Base-by-base conservation (phyloP, 73 alveolate genomes). In the Paramecium caudatum region DNA sequence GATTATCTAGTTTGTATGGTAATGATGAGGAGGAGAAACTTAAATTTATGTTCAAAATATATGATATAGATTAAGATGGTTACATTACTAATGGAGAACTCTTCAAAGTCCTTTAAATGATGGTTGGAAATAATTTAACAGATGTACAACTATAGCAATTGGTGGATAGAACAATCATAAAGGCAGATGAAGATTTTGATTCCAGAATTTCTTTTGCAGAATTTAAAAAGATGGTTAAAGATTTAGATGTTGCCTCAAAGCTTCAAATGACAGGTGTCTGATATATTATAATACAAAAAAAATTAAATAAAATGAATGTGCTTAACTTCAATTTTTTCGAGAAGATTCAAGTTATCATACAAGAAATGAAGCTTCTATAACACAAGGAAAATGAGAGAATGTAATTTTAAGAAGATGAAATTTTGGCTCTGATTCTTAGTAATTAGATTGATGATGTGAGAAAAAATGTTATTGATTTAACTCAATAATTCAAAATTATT, bases 41-140 rank as follows among this genome's bases (percentile, higher is more conserved):
- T 82, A 90, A 96, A 62, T 96, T 97, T 80, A 97, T 98, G 85
- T 97, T 97, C 95, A 94, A 95, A 90, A 95, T 97, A 70, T 97
- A 97, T 91, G 99, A 97, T 80, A 96, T 97, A 78, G 98, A 97
- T 88, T 65, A 93, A 46, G 99, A 97, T 91, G 99, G 99, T 21
- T 97, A 62, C 86, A 95, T 97, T 49, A 96, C 99, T 17, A 97
- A 97, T 70, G 99, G 99, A 27, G 99, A 97, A 84, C 92, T 97
- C 4, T 97, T 96, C 95, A 93, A 93, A 81, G 99, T 97, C 37
- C 97, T 98, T 91, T 96, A 98, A 92, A 98, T 98, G 99, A 94
- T 98, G 98, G 99, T 98, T 46, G 99, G 99, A 36, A 97, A 94
- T 92, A 98, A 98, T 94, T 93, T 98, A 61, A 97, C 97, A 37